Evolutionary conservation across 768 basidiomycete genomes (phyloP), one percentile per base, ranked within the genome.

Genomic region (Mrakia frigida): DNA sequence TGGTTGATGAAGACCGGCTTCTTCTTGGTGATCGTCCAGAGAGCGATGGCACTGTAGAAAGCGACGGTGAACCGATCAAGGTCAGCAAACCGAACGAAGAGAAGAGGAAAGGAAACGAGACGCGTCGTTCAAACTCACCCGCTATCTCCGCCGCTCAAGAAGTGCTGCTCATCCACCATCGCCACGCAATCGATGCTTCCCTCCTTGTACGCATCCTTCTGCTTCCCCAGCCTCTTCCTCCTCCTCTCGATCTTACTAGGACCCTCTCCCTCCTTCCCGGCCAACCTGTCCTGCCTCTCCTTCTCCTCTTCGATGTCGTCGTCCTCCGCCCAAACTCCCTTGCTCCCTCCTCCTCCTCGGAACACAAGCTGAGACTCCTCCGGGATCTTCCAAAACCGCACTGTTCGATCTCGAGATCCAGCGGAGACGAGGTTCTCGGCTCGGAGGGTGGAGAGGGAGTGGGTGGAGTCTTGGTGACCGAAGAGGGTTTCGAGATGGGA

Each of bases 351-450:
- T n/a, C 97, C 97, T 35, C 96, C 97, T 52, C 97, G 88, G 81
- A 98, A 98, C 10, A 99, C 94, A 35, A 99, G 86, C 81, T 98
- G 96, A 18, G 88, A 92, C 83, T 98, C 94, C 73, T 99, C 96
- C 52, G 89, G 89, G 71, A 98, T 91, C 85, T 98, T 98, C 96
- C 96, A 99, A 84, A 89, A 98, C 50, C 97, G 87, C 77, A 90
- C 88, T 0, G 94, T 97, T 82, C 93, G 91, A 85, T 99, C 97
- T 46, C 94, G 86, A 0, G 89, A 92, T 28, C 96, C 97, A 7
- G 91, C 91, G 50, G 90, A 94, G 28, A 98, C 88, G 23, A 91
- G 92, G 1, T 89, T 89, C 80, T 98, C 94, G 10, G 88, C 88
- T 46, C 91, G 89, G 23, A 98, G 87, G 9, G 93, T 87, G 78